Evolutionary conservation across 192 early-diverging fungal species (phyloP).

Genomic region (Podila clonocystis): DNA sequence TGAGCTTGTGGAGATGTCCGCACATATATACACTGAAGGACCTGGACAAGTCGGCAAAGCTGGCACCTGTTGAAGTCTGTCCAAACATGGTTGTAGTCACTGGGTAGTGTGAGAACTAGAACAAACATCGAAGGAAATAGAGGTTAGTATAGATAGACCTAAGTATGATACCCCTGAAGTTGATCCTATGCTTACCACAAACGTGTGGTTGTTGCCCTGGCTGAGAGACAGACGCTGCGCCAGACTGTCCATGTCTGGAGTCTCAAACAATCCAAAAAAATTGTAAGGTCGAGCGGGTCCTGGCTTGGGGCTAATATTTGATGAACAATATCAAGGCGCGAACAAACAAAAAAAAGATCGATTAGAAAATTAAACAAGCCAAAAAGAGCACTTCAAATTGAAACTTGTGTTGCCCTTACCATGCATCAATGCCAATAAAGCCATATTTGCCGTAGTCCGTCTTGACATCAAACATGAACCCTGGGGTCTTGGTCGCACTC

Average conservation of each 20-base stretch:
- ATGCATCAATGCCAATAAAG: conserved; percentile 88
- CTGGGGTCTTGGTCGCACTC: conserved; percentile 57
- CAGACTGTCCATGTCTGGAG: conserved; percentile 76
- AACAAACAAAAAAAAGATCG: not conserved
- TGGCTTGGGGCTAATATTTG: conserved; percentile 60
- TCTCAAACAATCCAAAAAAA: conserved; percentile 89
- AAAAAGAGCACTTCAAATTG: not conserved
- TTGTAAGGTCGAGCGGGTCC: conserved; percentile 87
- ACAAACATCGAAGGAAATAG: conserved; percentile 12
- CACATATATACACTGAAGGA: conserved; percentile 82
- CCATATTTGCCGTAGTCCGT: conserved; percentile 81
- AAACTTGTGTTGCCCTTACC: conserved; percentile 48
- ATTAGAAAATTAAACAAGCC: not conserved
- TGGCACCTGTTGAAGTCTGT: conserved; percentile 62
- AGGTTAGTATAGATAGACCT: conserved; percentile 11
- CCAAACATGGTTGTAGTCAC: conserved; percentile 82
- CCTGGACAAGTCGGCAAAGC: conserved; percentile 67
- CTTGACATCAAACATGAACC: conserved; percentile 67
- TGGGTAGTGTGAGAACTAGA: conserved; percentile 80
- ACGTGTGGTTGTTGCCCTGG: conserved; percentile 66
- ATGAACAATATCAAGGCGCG: not conserved
- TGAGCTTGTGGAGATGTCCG: conserved; percentile 88
- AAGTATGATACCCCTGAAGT: too few relatives aligned
- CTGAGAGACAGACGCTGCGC: conserved; percentile 58
- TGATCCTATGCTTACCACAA: conserved; percentile 60